Conservation (phyloP, 78 protist species). For the Monocercomonoides exilis region DNA sequence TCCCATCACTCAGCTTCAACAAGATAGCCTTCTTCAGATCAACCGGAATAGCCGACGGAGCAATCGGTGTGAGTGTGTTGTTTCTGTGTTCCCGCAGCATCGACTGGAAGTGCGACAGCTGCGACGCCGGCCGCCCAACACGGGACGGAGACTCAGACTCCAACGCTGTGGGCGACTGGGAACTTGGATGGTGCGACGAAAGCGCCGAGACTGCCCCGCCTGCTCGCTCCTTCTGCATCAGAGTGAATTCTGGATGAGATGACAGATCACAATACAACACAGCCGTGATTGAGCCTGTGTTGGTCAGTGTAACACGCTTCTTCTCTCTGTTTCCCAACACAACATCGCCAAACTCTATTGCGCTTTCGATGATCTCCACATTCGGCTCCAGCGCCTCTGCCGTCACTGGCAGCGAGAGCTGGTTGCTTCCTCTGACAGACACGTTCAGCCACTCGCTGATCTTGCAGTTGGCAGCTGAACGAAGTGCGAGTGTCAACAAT, state of each 20-base stretch:
- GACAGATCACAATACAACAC: neutral
- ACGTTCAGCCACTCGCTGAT: neutral
- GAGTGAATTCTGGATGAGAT: neutral
- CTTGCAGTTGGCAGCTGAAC: neutral
- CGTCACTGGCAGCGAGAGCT: slow-evolving; percentile 4
- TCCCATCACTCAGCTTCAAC: too few relatives aligned
- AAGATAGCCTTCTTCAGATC: neutral
- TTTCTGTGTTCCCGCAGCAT: too few relatives aligned
- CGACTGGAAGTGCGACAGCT: too few relatives aligned
- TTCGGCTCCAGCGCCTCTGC: slow-evolving; percentile 39
- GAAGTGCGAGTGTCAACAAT: neutral
- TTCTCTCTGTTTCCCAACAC: neutral
- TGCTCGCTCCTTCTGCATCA: too few relatives aligned
- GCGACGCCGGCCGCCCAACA: too few relatives aligned
- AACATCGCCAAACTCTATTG: slow-evolving; percentile 29
- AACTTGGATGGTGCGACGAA: too few relatives aligned
- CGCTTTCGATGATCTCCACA: neutral
- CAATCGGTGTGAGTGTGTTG: too few relatives aligned
- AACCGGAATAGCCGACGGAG: neutral
- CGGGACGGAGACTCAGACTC: too few relatives aligned
- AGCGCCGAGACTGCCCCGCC: too few relatives aligned
- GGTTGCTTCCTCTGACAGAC: slow-evolving; percentile 24
- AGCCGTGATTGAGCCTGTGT: slow-evolving; percentile 23
- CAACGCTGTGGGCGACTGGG: too few relatives aligned
- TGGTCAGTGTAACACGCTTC: neutral